phyloP scores from a whole-genome alignment of 2,329 filamentous ascomycete genomes.

The Ambrosiella xylebori region DNA sequence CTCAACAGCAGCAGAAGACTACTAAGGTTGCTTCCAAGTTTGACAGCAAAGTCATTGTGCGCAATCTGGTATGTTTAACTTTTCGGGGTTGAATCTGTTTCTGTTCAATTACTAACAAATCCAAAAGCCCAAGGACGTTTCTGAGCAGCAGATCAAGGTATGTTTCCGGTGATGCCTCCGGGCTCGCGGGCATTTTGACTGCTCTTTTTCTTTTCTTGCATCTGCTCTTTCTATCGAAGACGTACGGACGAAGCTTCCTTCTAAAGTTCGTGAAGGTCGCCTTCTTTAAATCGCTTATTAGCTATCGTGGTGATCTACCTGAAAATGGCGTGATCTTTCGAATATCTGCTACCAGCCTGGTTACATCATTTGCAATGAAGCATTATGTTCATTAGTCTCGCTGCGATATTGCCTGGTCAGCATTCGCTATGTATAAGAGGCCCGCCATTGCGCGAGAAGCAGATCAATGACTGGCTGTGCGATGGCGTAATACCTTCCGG shows the following conservation, averaged over 20 bases:
- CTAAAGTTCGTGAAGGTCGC: background rate
- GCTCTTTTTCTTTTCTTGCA: conserved; percentile 9
- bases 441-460: background rate
- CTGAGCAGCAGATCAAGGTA: conserved; percentile 98
- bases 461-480: background rate
- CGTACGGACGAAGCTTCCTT: conserved; percentile 10
- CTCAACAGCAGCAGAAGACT: conserved; percentile 30
- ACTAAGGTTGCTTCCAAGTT: conserved; percentile 43
- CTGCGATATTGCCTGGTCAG: conserved; percentile 11
- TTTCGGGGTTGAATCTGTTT: background rate
- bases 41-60: conserved; percentile 95
- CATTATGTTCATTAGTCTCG: background rate
- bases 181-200: conserved; percentile 14
- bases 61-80: conserved; percentile 65
- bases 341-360: background rate
- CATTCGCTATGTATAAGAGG: conserved; percentile 11
- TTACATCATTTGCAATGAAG: background rate
- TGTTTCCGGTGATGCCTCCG: conserved; percentile 63
- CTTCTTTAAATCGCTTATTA: background rate
- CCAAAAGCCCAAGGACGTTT: conserved; percentile 77
- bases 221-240: conserved; percentile 9
- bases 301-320: background rate
- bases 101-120: conserved; percentile 27
- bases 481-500: conserved; percentile 1
- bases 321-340: background rate